phyloP scores from a whole-genome alignment of 441 rosid genomes.

The Arabidopsis hybrid region DNA sequence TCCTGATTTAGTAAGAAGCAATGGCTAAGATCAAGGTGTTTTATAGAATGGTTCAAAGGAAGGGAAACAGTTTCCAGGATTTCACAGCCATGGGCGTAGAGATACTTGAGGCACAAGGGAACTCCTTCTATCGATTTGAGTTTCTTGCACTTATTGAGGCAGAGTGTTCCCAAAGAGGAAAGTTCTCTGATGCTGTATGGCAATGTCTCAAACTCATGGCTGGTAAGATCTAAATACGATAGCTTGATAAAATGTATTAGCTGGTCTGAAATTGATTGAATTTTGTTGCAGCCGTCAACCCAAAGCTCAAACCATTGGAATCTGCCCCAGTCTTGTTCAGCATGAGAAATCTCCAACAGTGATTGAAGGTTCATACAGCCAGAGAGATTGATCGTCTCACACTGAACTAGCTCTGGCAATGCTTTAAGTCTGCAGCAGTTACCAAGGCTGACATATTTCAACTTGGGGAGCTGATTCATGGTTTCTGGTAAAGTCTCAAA shows the following conservation, averaged over 20 bases:
- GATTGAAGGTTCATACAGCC: slow-evolving; percentile 6
- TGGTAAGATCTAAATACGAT: slow-evolving; percentile 36
- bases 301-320: slow-evolving; percentile 30
- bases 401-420: slow-evolving; percentile 15
- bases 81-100: slow-evolving; percentile 34
- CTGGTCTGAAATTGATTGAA: slow-evolving; percentile 38
- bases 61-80: slow-evolving; percentile 34
- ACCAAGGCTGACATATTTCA: not conserved
- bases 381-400: slow-evolving; percentile 9
- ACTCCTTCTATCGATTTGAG: not conserved
- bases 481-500: slow-evolving; percentile 1
- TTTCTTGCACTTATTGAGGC: not conserved
- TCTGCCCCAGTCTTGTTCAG: slow-evolving; percentile 10
- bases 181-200: slow-evolving; percentile 45
- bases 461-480: slow-evolving; percentile 2
- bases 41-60: not conserved
- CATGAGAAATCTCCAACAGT: not conserved
- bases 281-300: slow-evolving; percentile 42
- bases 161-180: slow-evolving; percentile 28
- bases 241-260: slow-evolving; percentile 38
- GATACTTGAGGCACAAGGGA: slow-evolving; percentile 3
- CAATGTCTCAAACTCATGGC: slow-evolving; percentile 44
- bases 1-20: too few relatives aligned
- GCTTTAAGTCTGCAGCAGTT: slow-evolving; percentile 6
- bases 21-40: slow-evolving; percentile 23